Conservation (phyloP, 176 grass and related monocot genomes). For the Chrysopogon serrulatus region DNA sequence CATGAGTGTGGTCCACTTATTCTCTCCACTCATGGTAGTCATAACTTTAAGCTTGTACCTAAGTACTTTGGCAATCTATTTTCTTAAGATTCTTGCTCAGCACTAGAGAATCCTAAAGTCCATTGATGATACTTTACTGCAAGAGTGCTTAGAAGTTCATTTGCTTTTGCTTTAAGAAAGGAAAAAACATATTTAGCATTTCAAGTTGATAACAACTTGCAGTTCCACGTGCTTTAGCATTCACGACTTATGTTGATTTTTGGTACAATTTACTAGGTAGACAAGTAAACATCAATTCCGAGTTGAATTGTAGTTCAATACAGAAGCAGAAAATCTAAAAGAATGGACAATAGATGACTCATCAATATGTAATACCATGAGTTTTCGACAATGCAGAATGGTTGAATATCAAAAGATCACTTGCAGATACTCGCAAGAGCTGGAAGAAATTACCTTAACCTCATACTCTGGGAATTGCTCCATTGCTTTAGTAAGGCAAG, state of each 20-base stretch:
- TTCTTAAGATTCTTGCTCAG: too few species aligned
- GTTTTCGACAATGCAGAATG: not conserved
- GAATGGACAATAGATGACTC: not conserved
- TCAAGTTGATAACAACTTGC: slow-evolving; percentile 12
- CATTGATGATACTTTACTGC: slow-evolving; percentile 1
- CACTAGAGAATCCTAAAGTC: too few species aligned
- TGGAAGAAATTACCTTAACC: slow-evolving; percentile 47
- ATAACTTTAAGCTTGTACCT: not conserved
- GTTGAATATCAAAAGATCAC: not conserved
- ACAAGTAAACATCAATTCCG: not conserved
- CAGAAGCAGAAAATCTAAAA: not conserved
- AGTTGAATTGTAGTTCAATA: not conserved
- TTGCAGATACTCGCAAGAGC: not conserved
- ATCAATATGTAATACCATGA: not conserved
- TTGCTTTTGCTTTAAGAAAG: not conserved
- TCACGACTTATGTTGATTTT: not conserved
- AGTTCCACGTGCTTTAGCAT: not conserved
- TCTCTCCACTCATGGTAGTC: not conserved
- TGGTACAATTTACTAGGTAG: not conserved
- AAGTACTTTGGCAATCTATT: not conserved
- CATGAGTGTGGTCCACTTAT: not conserved
- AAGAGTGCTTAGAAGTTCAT: not conserved
- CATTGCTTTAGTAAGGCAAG: slow-evolving; percentile 43
- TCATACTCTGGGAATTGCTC: slow-evolving; percentile 44
- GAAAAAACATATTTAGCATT: not conserved